phyloP scores from a whole-genome alignment of 495 filamentous ascomycete species.

The Emericellopsis terricola region DNA sequence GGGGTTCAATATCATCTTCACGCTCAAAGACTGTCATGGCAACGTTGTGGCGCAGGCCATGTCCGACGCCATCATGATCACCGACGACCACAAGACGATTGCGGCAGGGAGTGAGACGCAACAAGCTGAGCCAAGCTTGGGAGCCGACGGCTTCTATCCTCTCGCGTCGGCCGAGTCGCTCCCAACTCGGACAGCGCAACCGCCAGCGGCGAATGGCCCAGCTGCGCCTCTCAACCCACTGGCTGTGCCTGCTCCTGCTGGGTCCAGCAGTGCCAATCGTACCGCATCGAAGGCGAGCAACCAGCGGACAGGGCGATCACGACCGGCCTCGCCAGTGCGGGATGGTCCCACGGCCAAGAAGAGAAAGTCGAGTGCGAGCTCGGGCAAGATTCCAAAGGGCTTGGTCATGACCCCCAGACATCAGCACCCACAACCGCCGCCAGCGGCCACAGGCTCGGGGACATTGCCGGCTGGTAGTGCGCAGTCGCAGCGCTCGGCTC shows the following conservation, averaged over 20 bases:
- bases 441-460: no score
- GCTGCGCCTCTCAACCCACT: neutral
- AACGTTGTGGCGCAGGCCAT: conserved; percentile 69
- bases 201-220: neutral
- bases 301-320: conserved; percentile 25
- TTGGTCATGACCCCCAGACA: conserved; percentile 49
- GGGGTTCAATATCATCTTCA: conserved; percentile 90
- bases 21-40: conserved; percentile 60
- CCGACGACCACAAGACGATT: conserved; percentile 82
- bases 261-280: no score
- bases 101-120: neutral
- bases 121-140: neutral
- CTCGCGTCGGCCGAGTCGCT: no score
- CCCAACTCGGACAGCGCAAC: conserved; percentile 20
- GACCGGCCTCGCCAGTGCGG: conserved; percentile 45
- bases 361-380: conserved; percentile 46
- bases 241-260: neutral
- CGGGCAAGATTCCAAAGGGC: conserved; percentile 44
- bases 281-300: neutral
- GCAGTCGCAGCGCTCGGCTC: conserved; percentile 8
- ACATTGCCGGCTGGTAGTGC: no score
- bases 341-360: conserved; percentile 50
- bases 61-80: conserved; percentile 79
- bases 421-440: conserved; percentile 17
- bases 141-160: no score